Conservation (phyloP, 2,329 filamentous ascomycete species). For the Pestalotiopsis sp. region DNA sequence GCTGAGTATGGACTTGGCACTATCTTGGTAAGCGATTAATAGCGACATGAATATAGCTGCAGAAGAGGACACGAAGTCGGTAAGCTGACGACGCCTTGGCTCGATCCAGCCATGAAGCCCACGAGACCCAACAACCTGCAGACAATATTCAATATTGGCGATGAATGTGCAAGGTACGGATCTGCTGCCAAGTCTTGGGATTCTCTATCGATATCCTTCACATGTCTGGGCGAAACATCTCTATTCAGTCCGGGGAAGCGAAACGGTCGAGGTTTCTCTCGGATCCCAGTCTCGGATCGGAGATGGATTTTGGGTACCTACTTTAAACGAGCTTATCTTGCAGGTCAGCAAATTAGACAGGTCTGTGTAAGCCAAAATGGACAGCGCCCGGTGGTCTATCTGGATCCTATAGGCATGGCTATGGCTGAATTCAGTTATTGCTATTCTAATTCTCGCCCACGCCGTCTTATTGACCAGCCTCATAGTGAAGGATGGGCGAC, state of each 20-base stretch:
- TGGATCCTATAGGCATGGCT: background rate
- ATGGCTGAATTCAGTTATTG: background rate
- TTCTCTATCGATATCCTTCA: background rate
- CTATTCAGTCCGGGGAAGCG: background rate
- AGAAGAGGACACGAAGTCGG: constrained; percentile 6
- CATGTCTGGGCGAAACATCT: constrained; percentile 6
- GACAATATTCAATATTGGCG: constrained; percentile 5
- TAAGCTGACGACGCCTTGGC: constrained; percentile 2
- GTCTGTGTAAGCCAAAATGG: background rate
- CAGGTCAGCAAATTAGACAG: background rate
- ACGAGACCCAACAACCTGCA: background rate
- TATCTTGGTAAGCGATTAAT: background rate
- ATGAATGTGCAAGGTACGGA: background rate
- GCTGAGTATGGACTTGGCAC: background rate
- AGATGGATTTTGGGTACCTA: background rate
- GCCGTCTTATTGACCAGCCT: background rate
- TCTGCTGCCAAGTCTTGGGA: background rate
- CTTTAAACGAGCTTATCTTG: background rate
- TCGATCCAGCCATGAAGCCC: background rate
- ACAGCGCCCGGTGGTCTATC: background rate
- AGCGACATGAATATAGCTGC: background rate
- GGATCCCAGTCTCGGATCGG: background rate
- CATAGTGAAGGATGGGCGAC: background rate
- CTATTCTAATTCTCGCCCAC: background rate
- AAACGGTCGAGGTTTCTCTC: background rate